A percentile compares a stretch with the other conserved stretches of the same genome.
Evolutionary conservation across 2,329 filamentous ascomycete species (phyloP).

Genomic region (Aspergillus clavatus): DNA sequence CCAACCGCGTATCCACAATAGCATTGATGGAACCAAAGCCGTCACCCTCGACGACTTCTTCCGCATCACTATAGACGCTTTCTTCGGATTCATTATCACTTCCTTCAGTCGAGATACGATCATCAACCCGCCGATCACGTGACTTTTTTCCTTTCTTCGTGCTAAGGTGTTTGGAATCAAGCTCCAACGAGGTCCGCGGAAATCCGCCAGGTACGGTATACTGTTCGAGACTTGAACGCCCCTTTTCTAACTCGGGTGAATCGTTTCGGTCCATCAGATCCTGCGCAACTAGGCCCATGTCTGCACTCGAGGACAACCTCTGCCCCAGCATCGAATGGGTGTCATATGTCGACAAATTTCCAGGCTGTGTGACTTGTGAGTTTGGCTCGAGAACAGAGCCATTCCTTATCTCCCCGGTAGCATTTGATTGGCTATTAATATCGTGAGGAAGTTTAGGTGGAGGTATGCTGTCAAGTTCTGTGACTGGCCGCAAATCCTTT

Average conservation of each 20-base stretch:
- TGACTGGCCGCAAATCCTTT: slow-evolving; percentile 1
- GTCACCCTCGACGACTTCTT: slow-evolving; percentile 40
- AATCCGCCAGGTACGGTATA: slow-evolving; percentile 59
- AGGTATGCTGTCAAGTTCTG: not conserved
- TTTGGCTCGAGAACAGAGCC: not conserved
- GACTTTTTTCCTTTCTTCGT: slow-evolving; percentile 7
- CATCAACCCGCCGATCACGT: not conserved
- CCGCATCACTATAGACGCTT: slow-evolving; percentile 46
- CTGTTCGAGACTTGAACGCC: slow-evolving; percentile 35
- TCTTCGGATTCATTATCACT: slow-evolving; percentile 39
- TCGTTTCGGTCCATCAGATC: slow-evolving; percentile 45
- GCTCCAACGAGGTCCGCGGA: slow-evolving; percentile 35
- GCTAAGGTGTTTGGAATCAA: slow-evolving; percentile 11
- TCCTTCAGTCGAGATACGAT: slow-evolving; percentile 19
- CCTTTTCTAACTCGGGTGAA: slow-evolving; percentile 42
- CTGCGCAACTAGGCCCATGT: slow-evolving; percentile 30
- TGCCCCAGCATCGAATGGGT: slow-evolving; percentile 8
- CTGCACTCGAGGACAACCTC: slow-evolving; percentile 5
- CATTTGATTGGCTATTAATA: not conserved
- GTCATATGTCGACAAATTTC: slow-evolving; percentile 1
- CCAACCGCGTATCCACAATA: slow-evolving; percentile 29
- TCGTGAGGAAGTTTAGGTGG: slow-evolving; percentile 1
- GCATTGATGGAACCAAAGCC: slow-evolving; percentile 49
- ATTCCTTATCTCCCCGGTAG: not conserved
- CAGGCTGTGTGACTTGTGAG: not conserved